Evolutionary conservation across 2,329 filamentous ascomycete genomes (phyloP), one percentile per base, ranked within the genome.

Genomic region (Chaetomium olivaceum): DNA sequence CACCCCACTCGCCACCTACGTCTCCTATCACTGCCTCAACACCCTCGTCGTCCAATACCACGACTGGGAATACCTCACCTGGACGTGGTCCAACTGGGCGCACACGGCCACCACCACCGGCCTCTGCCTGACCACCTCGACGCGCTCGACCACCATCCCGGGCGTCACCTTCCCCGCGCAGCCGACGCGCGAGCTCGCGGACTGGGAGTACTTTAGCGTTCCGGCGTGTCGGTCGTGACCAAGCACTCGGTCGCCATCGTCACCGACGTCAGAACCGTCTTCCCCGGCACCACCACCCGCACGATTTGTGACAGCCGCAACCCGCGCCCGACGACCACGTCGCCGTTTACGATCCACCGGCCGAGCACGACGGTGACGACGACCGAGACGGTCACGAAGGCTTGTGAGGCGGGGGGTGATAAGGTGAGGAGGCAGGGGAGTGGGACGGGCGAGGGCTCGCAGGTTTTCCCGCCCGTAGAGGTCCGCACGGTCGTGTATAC

Each of bases 201-300:
- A 68, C 55, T 68, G 67, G 67, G 64, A 68, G 50, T 68, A 64
- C 43, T 64, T 68, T 43, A 58, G 43, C 51, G 23, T 23, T 6
- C 33, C 16, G 50, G 58, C 4, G 21, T n/a, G 52, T 60, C 61
- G 9, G 12, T 64, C 6, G 63, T 43, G 21, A 68, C 66, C 14
- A 68, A 68, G 31, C 27, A 66, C 39, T 59, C 61, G 16, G 58
- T 66, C 2, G 63, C 46, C 16, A 56, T 67, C n/a, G 50, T 23
- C 27, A 57, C 58, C 23, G 63, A 63, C 51, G 25, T n/a, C 8
- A 51, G 23, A 23, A 23, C 21, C 23, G 23, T 16, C 9, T 6
- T 57, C 33, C 9, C 21, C 4, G 61, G 51, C 3, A 57, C 54
- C 6, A 43, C 63, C 12, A 65, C 61, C 6, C 4, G 14, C 16